Conservation (phyloP, 208 protist species). For the Angomonas deanei region DNA sequence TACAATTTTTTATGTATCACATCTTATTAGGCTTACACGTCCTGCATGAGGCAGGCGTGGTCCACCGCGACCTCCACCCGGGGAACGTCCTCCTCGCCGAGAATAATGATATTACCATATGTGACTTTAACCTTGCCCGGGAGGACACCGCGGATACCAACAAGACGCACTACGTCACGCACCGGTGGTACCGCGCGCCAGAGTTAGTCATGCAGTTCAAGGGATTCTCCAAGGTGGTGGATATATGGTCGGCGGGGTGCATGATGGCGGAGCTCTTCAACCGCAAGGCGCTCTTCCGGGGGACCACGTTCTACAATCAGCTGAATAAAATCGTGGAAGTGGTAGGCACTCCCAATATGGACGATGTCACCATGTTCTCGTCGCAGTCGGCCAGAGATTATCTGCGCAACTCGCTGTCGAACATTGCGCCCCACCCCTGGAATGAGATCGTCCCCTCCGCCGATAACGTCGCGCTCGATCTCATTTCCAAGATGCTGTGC, state of each 20-base stretch:
- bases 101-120: conserved; percentile 93
- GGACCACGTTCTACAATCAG: conserved; percentile 91
- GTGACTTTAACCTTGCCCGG: conserved; percentile 96
- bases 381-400: conserved; percentile 82
- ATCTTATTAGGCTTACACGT: conserved; percentile 92
- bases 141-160: conserved; percentile 78
- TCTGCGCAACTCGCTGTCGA: conserved; percentile 65
- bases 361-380: conserved; percentile 87
- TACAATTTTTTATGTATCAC: conserved; percentile 96
- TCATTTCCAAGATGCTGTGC: conserved; percentile 74
- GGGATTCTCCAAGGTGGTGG: conserved; percentile 88
- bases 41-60: conserved; percentile 84
- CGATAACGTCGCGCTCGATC: conserved; percentile 66
- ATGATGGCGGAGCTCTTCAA: conserved; percentile 91
- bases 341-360: conserved; percentile 84
- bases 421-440: conserved; percentile 52
- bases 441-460: conserved; percentile 53
- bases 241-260: conserved; percentile 89
- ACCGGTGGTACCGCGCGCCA: conserved; percentile 96
- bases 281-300: conserved; percentile 86
- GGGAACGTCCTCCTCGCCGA: conserved; percentile 86
- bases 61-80: conserved; percentile 91
- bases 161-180: conserved; percentile 93
- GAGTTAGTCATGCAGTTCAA: conserved; percentile 96
- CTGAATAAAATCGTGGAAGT: conserved; percentile 91